A percentile compares a stretch with the other conserved stretches of the same genome.
Evolutionary conservation across 2,329 filamentous ascomycete genomes (phyloP).

Genomic region (Pseudogymnoascus sp.): DNA sequence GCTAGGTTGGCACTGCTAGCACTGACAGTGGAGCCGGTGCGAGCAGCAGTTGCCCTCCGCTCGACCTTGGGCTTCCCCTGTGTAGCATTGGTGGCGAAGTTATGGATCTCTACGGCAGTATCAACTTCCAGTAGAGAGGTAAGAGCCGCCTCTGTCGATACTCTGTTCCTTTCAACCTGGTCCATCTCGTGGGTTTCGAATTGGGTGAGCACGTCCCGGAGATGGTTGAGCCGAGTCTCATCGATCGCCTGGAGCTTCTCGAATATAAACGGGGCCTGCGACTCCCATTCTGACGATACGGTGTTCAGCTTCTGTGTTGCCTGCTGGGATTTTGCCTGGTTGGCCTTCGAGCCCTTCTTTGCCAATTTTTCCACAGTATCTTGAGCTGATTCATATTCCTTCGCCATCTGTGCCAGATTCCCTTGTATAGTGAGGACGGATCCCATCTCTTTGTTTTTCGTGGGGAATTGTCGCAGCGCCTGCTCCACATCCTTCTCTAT

Average conservation of each 20-base stretch:
- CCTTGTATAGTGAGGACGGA: slow-evolving; percentile 72
- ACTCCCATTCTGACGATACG: slow-evolving; percentile 81
- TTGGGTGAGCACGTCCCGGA: slow-evolving; percentile 85
- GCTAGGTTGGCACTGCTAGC: slow-evolving; percentile 16
- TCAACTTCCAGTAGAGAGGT: slow-evolving; percentile 78
- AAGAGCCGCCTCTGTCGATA: slow-evolving; percentile 69
- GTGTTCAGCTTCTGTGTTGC: slow-evolving; percentile 66
- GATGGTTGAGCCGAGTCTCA: slow-evolving; percentile 78
- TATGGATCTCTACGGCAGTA: slow-evolving; percentile 77
- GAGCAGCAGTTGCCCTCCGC: slow-evolving; percentile 20
- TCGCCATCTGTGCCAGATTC: slow-evolving; percentile 73
- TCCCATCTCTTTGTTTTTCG: slow-evolving; percentile 64
- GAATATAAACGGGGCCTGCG: slow-evolving; percentile 88
- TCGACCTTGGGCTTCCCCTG: slow-evolving; percentile 29
- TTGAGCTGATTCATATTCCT: slow-evolving; percentile 74
- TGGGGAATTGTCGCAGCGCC: slow-evolving; percentile 68
- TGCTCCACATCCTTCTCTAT: slow-evolving; percentile 84
- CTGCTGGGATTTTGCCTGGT: slow-evolving; percentile 65
- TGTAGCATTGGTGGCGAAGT: slow-evolving; percentile 44
- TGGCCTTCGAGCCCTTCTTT: slow-evolving; percentile 69
- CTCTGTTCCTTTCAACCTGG: slow-evolving; percentile 65
- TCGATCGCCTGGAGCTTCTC: slow-evolving; percentile 87
- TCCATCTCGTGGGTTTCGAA: slow-evolving; percentile 90
- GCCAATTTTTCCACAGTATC: slow-evolving; percentile 77
- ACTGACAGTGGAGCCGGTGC: slow-evolving; percentile 14